These are phyloP conservation scores for Alloteropsis angusta DNA, from an alignment of 202 grass and related monocot species.

Conservation along the genomic window DNA sequence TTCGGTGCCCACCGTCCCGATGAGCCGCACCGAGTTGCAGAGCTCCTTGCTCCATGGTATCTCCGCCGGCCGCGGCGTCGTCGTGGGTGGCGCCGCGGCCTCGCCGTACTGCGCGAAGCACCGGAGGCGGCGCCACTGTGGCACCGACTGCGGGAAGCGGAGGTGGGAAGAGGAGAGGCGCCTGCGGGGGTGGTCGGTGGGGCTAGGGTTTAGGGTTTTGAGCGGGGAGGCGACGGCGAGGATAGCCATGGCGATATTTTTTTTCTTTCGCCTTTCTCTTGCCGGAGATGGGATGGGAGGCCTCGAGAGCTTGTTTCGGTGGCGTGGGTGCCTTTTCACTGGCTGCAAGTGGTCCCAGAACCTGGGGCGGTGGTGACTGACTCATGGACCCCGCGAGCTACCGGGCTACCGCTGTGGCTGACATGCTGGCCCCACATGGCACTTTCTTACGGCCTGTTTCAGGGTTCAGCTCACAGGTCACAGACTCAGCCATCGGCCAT, in stretches of 20 bases:
- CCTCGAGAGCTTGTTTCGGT: neutral
- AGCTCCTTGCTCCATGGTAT: conserved; percentile 75
- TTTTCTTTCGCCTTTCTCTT: neutral
- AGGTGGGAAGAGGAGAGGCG: neutral
- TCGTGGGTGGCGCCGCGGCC: conserved; percentile 15
- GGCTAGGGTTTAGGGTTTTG: conserved; percentile 60
- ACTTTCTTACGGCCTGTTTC: neutral
- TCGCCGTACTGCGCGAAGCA: conserved; percentile 35
- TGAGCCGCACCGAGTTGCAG: conserved; percentile 68
- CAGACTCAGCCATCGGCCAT: neutral
- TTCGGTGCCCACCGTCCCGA: conserved; percentile 61
- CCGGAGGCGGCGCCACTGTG: neutral
- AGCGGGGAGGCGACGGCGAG: conserved; percentile 18
- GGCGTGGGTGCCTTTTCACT: neutral
- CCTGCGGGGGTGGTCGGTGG: neutral
- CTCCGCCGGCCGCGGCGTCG: conserved; percentile 48
- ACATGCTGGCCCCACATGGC: neutral
- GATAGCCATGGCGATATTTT: conserved; percentile 25
- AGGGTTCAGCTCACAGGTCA: neutral
- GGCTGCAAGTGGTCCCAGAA: neutral
- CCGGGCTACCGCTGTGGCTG: neutral
- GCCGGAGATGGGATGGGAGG: neutral
- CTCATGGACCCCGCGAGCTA: neutral
- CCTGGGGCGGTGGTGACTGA: neutral
- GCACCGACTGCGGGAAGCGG: neutral